Evolutionary conservation across 495 filamentous ascomycete species (phyloP).

Genomic region (Podospora bellae-mahoneyi): DNA sequence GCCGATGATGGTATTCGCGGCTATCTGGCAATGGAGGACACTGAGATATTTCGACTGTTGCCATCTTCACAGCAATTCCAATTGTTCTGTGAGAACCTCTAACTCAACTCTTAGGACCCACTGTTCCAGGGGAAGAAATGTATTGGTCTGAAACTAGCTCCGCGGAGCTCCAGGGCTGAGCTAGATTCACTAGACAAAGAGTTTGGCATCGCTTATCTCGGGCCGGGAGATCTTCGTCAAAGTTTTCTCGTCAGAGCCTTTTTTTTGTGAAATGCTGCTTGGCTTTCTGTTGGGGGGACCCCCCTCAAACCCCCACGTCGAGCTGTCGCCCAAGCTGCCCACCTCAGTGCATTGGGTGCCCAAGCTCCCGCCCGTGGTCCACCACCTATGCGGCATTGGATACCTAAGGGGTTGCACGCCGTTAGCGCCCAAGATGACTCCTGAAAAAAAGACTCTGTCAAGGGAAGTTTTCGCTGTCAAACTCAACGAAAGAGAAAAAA

Average conservation of each 20-base stretch:
- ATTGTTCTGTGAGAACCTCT: not conserved
- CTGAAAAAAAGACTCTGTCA: no score
- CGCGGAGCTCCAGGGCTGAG: not conserved
- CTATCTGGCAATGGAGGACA: not conserved
- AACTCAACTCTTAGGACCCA: not conserved
- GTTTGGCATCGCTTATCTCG: not conserved
- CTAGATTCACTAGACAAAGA: not conserved
- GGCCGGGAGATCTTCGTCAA: no score
- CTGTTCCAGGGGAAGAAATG: not conserved
- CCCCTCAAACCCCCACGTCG: slow-evolving; percentile 19
- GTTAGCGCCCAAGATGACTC: not conserved
- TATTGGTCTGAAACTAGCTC: not conserved
- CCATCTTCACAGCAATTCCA: not conserved
- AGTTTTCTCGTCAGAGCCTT: not conserved
- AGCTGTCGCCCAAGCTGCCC: slow-evolving; percentile 24
- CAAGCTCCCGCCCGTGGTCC: not conserved
- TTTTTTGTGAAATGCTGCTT: not conserved
- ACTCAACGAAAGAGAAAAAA: not conserved
- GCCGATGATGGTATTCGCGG: not conserved
- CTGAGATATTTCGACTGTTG: not conserved
- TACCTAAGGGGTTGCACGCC: not conserved
- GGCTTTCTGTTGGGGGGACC: not conserved
- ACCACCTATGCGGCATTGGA: not conserved
- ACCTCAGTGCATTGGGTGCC: not conserved
- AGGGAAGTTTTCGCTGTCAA: no score